A percentile compares a stretch with the other conserved stretches of the same genome.
Conservation (phyloP, 139 green algal genomes). For the Tetradesmus obliquus region DNA sequence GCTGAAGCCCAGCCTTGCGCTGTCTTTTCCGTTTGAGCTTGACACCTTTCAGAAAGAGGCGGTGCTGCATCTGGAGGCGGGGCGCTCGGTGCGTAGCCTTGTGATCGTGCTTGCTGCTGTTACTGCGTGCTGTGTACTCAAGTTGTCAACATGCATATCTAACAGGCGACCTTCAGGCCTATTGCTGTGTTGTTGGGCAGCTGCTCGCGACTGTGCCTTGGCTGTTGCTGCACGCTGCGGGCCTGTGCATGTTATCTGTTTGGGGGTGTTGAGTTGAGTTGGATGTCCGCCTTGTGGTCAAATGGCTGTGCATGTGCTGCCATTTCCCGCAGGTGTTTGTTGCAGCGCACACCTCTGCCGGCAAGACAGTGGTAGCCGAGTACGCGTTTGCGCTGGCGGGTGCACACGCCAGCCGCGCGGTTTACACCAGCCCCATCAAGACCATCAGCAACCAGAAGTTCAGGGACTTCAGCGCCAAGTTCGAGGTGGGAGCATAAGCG, state of each 20-base stretch:
- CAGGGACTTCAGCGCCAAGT: slow-evolving; percentile 90
- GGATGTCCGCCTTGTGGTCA: neutral
- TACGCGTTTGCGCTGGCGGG: slow-evolving; percentile 96
- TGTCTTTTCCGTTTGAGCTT: slow-evolving; percentile 90
- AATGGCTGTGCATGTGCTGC: neutral
- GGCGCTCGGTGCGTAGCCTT: slow-evolving; percentile 18
- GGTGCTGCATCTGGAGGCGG: slow-evolving; percentile 54
- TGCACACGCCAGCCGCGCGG: slow-evolving; percentile 80
- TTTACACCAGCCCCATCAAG: slow-evolving; percentile 99
- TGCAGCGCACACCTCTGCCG: slow-evolving; percentile 91
- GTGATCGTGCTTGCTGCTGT: neutral
- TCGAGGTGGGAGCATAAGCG: slow-evolving; percentile 70
- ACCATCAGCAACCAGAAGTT: slow-evolving; percentile 99
- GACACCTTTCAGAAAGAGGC: slow-evolving; percentile 96
- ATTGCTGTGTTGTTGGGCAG: neutral
- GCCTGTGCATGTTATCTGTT: neutral
- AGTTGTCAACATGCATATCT: neutral
- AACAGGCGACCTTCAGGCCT: neutral
- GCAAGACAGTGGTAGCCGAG: slow-evolving; percentile 98
- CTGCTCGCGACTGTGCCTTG: neutral
- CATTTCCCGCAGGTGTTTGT: slow-evolving; percentile 82
- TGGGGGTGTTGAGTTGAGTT: neutral
- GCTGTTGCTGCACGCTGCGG: neutral
- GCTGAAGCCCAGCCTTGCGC: slow-evolving; percentile 57
- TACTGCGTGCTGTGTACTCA: neutral